These are phyloP conservation scores for Boletus pseudopeckii DNA, from an alignment of 768 basidiomycete species.

Conservation along the genomic window DNA sequence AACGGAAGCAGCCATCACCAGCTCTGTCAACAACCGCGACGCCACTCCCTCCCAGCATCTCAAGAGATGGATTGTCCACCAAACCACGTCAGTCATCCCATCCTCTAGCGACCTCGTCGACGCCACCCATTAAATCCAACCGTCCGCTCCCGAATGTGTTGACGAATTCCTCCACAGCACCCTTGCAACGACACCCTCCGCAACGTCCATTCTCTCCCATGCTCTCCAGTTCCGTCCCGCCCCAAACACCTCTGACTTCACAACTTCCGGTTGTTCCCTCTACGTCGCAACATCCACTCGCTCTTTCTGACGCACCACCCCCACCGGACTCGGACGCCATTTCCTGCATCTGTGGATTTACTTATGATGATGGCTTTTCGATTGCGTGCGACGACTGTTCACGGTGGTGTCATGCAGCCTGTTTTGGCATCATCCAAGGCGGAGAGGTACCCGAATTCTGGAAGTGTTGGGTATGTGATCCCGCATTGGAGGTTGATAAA, in stretches of 20 bases:
- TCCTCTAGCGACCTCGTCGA: slow-evolving; percentile 17
- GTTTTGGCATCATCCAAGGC: slow-evolving; percentile 60
- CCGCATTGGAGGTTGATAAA: slow-evolving; percentile 42
- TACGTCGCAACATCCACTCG: slow-evolving; percentile 18
- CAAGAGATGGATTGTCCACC: slow-evolving; percentile 8
- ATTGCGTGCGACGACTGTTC: slow-evolving; percentile 83
- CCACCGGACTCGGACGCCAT: slow-evolving; percentile 46
- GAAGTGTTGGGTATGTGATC: slow-evolving; percentile 68
- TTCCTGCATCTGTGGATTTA: slow-evolving; percentile 71
- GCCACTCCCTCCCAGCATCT: slow-evolving; percentile 2
- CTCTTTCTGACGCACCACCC: slow-evolving; percentile 17
- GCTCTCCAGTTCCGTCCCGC: slow-evolving; percentile 7
- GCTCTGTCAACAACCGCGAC: slow-evolving; percentile 12
- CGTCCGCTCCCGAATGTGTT: slow-evolving; percentile 6
- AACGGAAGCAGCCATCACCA: slow-evolving; percentile 37
- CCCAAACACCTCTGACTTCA: slow-evolving; percentile 13
- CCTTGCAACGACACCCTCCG: slow-evolving; percentile 11
- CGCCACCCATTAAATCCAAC: slow-evolving; percentile 11
- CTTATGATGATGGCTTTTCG: slow-evolving; percentile 78
- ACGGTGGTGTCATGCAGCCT: slow-evolving; percentile 82
- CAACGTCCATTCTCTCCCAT: slow-evolving; percentile 21
- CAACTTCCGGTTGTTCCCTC: slow-evolving; percentile 19
- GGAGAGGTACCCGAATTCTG: slow-evolving; percentile 68
- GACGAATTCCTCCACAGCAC: slow-evolving; percentile 14
- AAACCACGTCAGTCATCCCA: slow-evolving; percentile 17